Evolutionary conservation across 2,329 filamentous ascomycete species (phyloP).

Genomic region (Penicillium aurantiogriseum): DNA sequence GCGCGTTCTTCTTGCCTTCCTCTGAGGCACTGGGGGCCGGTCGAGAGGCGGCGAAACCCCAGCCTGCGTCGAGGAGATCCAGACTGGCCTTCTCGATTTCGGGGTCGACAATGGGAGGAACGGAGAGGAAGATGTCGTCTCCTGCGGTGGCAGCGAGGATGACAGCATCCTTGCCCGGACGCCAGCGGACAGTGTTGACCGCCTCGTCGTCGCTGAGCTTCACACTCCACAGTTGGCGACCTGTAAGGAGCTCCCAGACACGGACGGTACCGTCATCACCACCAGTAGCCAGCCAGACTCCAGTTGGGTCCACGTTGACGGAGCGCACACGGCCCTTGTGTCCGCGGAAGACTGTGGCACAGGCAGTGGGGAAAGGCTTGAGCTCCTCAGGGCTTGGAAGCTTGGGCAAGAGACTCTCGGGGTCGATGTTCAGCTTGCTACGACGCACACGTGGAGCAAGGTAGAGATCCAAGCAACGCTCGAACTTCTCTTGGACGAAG

Average conservation of each 20-base stretch:
- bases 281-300: conserved; percentile 83
- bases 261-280: conserved; percentile 91
- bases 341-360: conserved; percentile 80
- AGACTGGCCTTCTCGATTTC: conserved; percentile 72
- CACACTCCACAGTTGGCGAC: conserved; percentile 81
- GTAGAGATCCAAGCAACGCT: conserved; percentile 92
- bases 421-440: conserved; percentile 95
- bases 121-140: conserved; percentile 80
- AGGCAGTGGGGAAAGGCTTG: conserved; percentile 89
- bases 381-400: conserved; percentile 90
- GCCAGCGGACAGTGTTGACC: conserved; percentile 85
- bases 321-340: conserved; percentile 86
- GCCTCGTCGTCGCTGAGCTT: conserved; percentile 74
- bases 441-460: conserved; percentile 87
- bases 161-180: conserved; percentile 75
- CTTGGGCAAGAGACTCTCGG: conserved; percentile 86
- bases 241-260: conserved; percentile 84
- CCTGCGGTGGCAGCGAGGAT: conserved; percentile 81
- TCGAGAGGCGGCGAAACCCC: conserved; percentile 76
- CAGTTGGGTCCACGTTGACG: conserved; percentile 79
- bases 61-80: conserved; percentile 80
- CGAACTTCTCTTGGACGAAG: conserved; percentile 94
- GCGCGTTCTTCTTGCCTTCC: conserved; percentile 65
- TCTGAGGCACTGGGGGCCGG: conserved; percentile 52
- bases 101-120: conserved; percentile 70